Percentiles rank a stretch among this genome's conserved stretches.
phyloP scores from a whole-genome alignment of 768 basidiomycete genomes.

The Strobilomyces echinocephalus region DNA sequence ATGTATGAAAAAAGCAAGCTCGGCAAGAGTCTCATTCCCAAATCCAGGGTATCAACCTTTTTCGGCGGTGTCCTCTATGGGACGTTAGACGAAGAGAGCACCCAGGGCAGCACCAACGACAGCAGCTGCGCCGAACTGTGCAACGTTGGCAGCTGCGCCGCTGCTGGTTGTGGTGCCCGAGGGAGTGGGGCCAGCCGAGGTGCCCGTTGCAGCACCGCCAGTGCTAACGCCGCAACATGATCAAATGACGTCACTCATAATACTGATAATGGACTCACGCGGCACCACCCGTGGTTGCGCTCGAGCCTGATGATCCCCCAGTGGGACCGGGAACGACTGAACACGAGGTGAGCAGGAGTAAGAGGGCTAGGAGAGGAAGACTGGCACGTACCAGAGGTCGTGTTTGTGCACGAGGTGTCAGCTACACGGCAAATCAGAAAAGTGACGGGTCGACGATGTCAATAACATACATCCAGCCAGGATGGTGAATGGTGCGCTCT shows the following conservation, averaged over 20 bases:
- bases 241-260: slow-evolving; percentile 10
- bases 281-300: not conserved
- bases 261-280: slow-evolving; percentile 16
- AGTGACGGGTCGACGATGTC: not conserved
- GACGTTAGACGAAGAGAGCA: slow-evolving; percentile 35
- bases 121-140: slow-evolving; percentile 44
- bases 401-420: slow-evolving; percentile 31
- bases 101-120: slow-evolving; percentile 31
- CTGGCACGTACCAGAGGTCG: slow-evolving; percentile 22
- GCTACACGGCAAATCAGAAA: slow-evolving; percentile 26
- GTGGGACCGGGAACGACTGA: slow-evolving; percentile 23
- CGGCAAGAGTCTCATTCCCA: slow-evolving; percentile 9
- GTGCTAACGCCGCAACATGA: not conserved
- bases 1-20: slow-evolving; percentile 16
- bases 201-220: not conserved
- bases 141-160: slow-evolving; percentile 38
- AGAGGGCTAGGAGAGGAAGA: slow-evolving; percentile 7
- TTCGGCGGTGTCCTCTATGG: not conserved
- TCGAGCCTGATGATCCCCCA: not conserved
- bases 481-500: slow-evolving; percentile 52
- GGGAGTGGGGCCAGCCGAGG: slow-evolving; percentile 9
- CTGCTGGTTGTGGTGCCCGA: slow-evolving; percentile 24
- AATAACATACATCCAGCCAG: slow-evolving; percentile 44
- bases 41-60: slow-evolving; percentile 21
- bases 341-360: slow-evolving; percentile 13